Conservation (phyloP, 1,139 yeast genomes). For the Geotrichum klebahnii region DNA sequence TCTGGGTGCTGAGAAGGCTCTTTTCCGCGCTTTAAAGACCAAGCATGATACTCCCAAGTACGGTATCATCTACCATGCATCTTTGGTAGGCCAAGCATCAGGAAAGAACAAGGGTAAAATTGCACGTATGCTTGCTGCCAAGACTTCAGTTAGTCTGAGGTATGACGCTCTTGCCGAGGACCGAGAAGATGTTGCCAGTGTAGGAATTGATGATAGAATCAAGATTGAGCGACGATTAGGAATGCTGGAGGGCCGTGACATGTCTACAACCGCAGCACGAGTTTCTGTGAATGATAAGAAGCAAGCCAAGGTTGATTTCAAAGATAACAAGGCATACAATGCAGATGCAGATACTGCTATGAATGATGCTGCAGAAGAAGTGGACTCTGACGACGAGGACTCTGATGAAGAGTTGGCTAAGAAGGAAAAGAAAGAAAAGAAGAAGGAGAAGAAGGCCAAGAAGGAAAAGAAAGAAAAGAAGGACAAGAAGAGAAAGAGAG, state of each 20-base stretch:
- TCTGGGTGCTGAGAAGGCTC: conserved; percentile 97
- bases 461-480: conserved; percentile 42
- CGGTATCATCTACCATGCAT: conserved; percentile 94
- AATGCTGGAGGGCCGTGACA: conserved; percentile 84
- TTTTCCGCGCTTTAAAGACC: conserved; percentile 96
- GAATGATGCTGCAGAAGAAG: conserved; percentile 28
- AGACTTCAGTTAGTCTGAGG: conserved; percentile 94
- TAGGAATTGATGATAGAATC: conserved; percentile 86
- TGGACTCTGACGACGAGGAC: conserved; percentile 29
- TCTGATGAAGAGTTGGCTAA: conserved; percentile 25
- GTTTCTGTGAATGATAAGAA: conserved; percentile 37
- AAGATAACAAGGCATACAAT: conserved; percentile 63
- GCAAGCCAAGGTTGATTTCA: conserved; percentile 22
- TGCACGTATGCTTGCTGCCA: conserved; percentile 97
- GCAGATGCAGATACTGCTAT: conserved; percentile 79
- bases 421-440: conserved; percentile 24
- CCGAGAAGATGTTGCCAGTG: conserved; percentile 81
- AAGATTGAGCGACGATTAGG: conserved; percentile 94
- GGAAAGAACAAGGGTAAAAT: conserved; percentile 98
- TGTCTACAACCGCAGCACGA: conserved; percentile 33
- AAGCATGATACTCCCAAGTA: conserved; percentile 98
- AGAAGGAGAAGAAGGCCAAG: conserved; percentile 39
- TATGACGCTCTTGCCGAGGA: conserved; percentile 97
- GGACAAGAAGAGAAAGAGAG: conserved; percentile 33
- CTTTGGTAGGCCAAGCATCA: conserved; percentile 94